Evolutionary conservation across 345 rosid species (phyloP).

Genomic region (Lepidium sativum): DNA sequence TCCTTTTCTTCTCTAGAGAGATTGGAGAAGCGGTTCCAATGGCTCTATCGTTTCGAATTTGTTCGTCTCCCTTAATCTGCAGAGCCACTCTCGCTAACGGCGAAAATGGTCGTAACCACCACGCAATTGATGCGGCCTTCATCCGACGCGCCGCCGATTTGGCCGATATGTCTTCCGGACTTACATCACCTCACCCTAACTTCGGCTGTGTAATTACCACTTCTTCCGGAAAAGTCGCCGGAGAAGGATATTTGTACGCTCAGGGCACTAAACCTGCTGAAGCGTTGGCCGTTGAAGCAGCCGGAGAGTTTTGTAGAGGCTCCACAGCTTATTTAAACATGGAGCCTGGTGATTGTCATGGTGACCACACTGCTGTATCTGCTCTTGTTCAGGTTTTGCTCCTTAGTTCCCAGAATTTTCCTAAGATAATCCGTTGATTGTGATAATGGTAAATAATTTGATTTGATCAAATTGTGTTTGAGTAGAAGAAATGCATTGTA

Average conservation of each 20-base stretch:
- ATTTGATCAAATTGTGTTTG: not conserved
- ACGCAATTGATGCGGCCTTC: conserved; percentile 42
- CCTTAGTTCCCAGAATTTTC: not conserved
- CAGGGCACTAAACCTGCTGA: conserved; percentile 89
- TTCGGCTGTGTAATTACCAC: conserved; percentile 76
- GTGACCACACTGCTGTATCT: conserved; percentile 72
- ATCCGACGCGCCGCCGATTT: conserved; percentile 60
- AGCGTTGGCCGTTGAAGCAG: conserved; percentile 62
- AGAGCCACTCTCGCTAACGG: conserved; percentile 16
- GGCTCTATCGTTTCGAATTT: conserved; percentile 30
- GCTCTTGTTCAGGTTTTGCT: conserved; percentile 74
- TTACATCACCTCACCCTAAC: conserved; percentile 87
- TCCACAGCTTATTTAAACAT: conserved; percentile 73
- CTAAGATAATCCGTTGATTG: not conserved
- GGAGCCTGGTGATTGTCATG: conserved; percentile 96
- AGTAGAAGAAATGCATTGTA: conserved; percentile 2
- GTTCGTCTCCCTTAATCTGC: conserved; percentile 30
- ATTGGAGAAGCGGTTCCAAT: conserved; percentile 13
- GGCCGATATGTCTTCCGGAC: conserved; percentile 70
- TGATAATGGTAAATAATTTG: not conserved
- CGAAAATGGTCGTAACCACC: conserved; percentile 18
- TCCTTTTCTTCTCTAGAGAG: not conserved
- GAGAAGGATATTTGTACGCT: conserved; percentile 78
- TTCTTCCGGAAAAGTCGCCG: conserved; percentile 44
- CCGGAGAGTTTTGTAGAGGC: conserved; percentile 45